phyloP scores from a whole-genome alignment of 108 stramenopile species.

The Fistulifera solaris region DNA sequence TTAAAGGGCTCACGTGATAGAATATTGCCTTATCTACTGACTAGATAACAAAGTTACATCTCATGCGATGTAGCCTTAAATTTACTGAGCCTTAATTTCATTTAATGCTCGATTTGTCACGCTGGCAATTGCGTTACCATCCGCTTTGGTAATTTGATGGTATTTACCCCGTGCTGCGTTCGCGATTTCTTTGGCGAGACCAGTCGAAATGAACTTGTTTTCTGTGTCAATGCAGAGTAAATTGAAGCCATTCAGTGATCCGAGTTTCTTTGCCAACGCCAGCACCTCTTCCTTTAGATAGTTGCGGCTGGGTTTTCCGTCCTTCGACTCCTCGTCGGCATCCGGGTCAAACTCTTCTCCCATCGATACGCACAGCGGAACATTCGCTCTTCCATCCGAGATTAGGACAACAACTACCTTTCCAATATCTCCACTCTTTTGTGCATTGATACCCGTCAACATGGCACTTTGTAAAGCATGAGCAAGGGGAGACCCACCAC shows the following conservation, averaged over 20 bases:
- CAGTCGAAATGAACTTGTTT: conserved; percentile 95
- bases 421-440: conserved; percentile 91
- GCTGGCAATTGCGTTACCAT: conserved; percentile 77
- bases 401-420: conserved; percentile 93
- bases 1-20: too few species aligned
- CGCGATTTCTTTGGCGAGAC: conserved; percentile 94
- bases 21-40: too few species aligned
- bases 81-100: conserved; percentile 54
- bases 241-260: conserved; percentile 80
- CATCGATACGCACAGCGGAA: conserved; percentile 78
- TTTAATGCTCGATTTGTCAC: conserved; percentile 72
- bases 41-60: too few species aligned
- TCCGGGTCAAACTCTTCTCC: conserved; percentile 87
- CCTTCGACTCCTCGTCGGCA: conserved; percentile 71
- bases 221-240: conserved; percentile 92
- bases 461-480: conserved; percentile 78
- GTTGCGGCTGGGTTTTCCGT: conserved; percentile 84
- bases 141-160: conserved; percentile 84
- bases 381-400: conserved; percentile 94
- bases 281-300: conserved; percentile 93
- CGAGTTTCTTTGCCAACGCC: conserved; percentile 84
- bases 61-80: too few species aligned
- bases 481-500: conserved; percentile 93
- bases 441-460: conserved; percentile 89
- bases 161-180: conserved; percentile 83